phyloP scores from a whole-genome alignment of 2,329 filamentous ascomycete species.

The Amesomyces nigricolor region DNA sequence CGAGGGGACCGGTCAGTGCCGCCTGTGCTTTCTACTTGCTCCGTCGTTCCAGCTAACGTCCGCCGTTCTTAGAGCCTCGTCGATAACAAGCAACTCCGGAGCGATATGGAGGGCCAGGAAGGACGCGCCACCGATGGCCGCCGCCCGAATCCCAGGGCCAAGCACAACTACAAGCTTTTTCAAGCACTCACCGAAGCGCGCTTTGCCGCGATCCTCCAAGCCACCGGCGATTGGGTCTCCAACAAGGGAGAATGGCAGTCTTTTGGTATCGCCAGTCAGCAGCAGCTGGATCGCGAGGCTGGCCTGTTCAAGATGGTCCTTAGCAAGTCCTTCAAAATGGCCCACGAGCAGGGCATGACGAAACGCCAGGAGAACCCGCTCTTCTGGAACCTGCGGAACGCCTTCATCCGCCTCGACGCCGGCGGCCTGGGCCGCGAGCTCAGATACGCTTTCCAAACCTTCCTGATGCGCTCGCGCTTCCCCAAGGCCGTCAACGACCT shows the following conservation, averaged over 20 bases:
- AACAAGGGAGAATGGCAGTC: conserved; percentile 29
- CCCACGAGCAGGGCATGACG: conserved; percentile 34
- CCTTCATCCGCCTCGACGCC: conserved; percentile 51
- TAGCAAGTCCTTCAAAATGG: conserved; percentile 41
- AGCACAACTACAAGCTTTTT: conserved; percentile 27
- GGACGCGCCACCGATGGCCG: background rate
- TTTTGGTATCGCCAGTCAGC: conserved; percentile 35
- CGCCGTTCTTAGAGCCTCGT: too few relatives aligned
- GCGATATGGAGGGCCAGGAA: conserved; percentile 2
- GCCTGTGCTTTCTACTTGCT: too few relatives aligned
- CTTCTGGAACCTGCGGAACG: conserved; percentile 53
- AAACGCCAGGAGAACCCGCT: conserved; percentile 45
- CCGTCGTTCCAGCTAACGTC: too few relatives aligned
- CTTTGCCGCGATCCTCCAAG: conserved; percentile 34
- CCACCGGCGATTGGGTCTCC: conserved; percentile 25
- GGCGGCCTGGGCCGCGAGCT: conserved; percentile 52
- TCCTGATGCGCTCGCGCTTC: conserved; percentile 53
- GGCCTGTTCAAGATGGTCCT: conserved; percentile 42
- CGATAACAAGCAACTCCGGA: background rate
- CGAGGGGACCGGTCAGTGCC: too few relatives aligned
- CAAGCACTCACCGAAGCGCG: conserved; percentile 27
- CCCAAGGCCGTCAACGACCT: conserved; percentile 50
- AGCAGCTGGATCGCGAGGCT: conserved; percentile 42
- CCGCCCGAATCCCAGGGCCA: background rate
- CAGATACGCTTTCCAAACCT: conserved; percentile 62